phyloP scores from a whole-genome alignment of 257 asterid species.

The Solanum appendiculatum region DNA sequence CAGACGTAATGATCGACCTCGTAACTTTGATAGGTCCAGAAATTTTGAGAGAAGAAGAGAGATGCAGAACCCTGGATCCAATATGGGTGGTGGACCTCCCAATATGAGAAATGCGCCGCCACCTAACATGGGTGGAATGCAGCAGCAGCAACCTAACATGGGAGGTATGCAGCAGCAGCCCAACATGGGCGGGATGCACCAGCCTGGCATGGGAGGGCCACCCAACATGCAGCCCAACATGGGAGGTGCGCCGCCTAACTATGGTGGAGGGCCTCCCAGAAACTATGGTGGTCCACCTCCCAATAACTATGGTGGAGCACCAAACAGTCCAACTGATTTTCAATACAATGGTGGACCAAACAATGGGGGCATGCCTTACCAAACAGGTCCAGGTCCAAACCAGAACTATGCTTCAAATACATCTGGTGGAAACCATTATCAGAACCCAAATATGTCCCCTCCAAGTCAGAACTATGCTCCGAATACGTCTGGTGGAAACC shows the following conservation, averaged over 20 bases:
- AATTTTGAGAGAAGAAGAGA: constrained; percentile 43
- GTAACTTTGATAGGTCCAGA: constrained; percentile 57
- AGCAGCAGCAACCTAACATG: not conserved
- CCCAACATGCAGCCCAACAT: not conserved
- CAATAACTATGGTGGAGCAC: constrained; percentile 12
- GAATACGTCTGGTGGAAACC: constrained; percentile 9
- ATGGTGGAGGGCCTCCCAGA: constrained; percentile 10
- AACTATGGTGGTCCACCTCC: constrained; percentile 24
- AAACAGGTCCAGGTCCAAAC: constrained; percentile 18
- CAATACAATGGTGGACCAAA: constrained; percentile 7
- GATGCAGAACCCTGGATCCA: constrained; percentile 22
- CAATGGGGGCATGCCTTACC: constrained; percentile 14
- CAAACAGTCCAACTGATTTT: constrained; percentile 11
- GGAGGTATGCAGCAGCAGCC: constrained; percentile 3
- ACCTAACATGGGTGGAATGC: constrained; percentile 12
- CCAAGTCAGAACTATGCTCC: constrained; percentile 20
- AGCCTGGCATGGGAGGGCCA: constrained; percentile 1
- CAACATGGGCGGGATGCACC: constrained; percentile 5
- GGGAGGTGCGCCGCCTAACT: constrained; percentile 11
- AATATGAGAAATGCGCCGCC: constrained; percentile 11
- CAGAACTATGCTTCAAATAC: constrained; percentile 16
- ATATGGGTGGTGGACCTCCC: constrained; percentile 18
- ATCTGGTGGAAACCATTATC: constrained; percentile 17
- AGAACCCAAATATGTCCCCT: constrained; percentile 17
- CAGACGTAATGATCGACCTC: constrained; percentile 64